Evolutionary conservation across 2,329 filamentous ascomycete species (phyloP).

Genomic region (Graphilbum sp.): DNA sequence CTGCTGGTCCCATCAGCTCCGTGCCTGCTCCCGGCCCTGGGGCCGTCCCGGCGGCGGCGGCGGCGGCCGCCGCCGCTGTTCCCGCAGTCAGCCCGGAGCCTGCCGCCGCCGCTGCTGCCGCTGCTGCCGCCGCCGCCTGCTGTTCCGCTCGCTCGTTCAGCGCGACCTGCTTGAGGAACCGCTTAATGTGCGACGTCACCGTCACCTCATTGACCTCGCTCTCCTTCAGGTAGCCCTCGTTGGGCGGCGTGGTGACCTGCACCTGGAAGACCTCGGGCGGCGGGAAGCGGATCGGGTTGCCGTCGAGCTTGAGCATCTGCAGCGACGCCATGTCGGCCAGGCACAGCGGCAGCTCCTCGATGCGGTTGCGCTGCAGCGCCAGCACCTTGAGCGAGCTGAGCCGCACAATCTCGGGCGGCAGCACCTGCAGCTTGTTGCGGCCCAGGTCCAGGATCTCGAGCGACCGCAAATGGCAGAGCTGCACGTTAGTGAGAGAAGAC

Average conservation of each 20-base stretch:
- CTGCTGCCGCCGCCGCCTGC: background rate
- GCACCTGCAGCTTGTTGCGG: slow-evolving; percentile 62
- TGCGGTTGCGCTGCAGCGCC: slow-evolving; percentile 72
- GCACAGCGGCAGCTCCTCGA: slow-evolving; percentile 68
- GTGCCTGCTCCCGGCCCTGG: no score
- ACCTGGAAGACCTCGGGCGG: slow-evolving; percentile 51
- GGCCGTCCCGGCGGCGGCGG: slow-evolving; percentile 21
- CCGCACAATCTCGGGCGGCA: slow-evolving; percentile 66
- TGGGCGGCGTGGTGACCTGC: slow-evolving; percentile 36
- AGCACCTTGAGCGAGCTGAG: slow-evolving; percentile 78
- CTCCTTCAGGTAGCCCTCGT: slow-evolving; percentile 40
- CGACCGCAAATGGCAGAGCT: slow-evolving; percentile 75
- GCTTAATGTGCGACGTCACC: slow-evolving; percentile 45
- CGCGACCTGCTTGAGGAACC: slow-evolving; percentile 39
- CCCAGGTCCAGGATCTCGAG: slow-evolving; percentile 89
- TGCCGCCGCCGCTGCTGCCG: background rate
- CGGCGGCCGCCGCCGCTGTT: background rate
- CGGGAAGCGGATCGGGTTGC: slow-evolving; percentile 72
- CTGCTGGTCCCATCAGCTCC: background rate
- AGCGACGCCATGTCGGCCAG: slow-evolving; percentile 81
- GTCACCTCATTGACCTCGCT: slow-evolving; percentile 46
- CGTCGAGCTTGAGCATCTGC: slow-evolving; percentile 77
- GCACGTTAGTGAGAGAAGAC: slow-evolving; percentile 4
- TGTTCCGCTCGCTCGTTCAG: slow-evolving; percentile 7
- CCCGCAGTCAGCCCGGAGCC: background rate